phyloP scores from a whole-genome alignment of 1,284 basidiomycete species.

The Serendipita sp. region DNA sequence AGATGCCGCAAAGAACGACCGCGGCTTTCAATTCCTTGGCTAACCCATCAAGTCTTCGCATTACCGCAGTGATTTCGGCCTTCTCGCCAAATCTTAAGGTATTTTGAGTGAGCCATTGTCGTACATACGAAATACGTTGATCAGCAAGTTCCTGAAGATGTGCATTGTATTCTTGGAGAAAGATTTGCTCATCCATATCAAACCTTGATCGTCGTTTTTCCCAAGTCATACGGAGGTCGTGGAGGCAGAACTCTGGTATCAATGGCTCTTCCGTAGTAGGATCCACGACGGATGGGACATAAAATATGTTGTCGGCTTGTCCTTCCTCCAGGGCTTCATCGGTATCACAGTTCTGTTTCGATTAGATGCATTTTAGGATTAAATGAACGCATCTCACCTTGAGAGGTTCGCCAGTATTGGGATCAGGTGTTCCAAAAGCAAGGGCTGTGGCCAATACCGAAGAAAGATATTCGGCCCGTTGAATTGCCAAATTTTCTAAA shows the following conservation, averaged over 20 bases:
- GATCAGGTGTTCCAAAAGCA: conserved; percentile 31
- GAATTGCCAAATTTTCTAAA: conserved; percentile 42
- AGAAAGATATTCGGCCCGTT: conserved; percentile 34
- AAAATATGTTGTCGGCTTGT: neutral
- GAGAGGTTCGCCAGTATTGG: conserved; percentile 31
- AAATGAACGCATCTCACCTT: conserved; percentile 25
- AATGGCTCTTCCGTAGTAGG: neutral
- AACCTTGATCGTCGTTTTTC: neutral
- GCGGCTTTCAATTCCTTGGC: conserved; percentile 31
- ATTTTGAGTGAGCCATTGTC: conserved; percentile 36
- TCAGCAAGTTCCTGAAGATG: conserved; percentile 28
- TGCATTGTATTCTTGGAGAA: neutral
- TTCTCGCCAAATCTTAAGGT: conserved; percentile 31
- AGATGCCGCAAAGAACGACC: conserved; percentile 34
- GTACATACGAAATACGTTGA: conserved; percentile 31
- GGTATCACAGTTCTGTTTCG: conserved; percentile 1
- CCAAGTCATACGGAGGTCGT: neutral
- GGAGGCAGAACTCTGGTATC: neutral
- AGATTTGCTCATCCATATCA: neutral
- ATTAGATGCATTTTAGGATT: neutral
- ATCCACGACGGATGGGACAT: neutral
- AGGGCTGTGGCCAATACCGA: conserved; percentile 32
- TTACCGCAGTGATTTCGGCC: conserved; percentile 33
- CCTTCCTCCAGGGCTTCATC: neutral
- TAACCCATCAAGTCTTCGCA: conserved; percentile 28